Percentiles rank a stretch among this genome's conserved stretches.
Evolutionary conservation across 75 land plant genomes (phyloP).

Genomic region (Pinus albicaulis): DNA sequence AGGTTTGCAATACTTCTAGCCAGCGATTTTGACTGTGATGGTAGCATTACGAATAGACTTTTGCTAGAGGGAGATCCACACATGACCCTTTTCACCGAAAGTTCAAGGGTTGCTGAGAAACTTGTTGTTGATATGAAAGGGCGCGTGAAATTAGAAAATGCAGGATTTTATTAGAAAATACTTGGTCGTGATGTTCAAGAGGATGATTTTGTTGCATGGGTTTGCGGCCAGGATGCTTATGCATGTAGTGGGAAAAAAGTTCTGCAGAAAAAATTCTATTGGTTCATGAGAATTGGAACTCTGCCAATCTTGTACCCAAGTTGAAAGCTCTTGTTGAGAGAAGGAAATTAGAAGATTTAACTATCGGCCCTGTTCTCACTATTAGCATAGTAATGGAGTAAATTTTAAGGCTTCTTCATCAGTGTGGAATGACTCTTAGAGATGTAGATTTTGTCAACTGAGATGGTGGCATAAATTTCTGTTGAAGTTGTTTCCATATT

Average conservation of each 20-base stretch:
- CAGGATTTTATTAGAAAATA: slow-evolving; percentile 99
- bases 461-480: too few species aligned
- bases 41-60: too few species aligned
- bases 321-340: slow-evolving; percentile 72
- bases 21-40: too few species aligned
- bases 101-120: slow-evolving; percentile 94
- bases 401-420: too few species aligned
- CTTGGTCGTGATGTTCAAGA: slow-evolving; percentile 97
- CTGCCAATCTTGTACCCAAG: slow-evolving; percentile 51
- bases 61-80: slow-evolving; percentile 91
- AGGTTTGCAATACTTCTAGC: too few species aligned
- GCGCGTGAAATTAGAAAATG: slow-evolving; percentile 94
- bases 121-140: slow-evolving; percentile 87
- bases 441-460: too few species aligned
- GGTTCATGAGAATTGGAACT: slow-evolving; percentile 95
- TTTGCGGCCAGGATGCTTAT: slow-evolving; percentile 99
- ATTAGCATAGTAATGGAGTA: too few species aligned
- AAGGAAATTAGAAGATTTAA: slow-evolving; percentile 90
- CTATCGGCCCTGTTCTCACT: slow-evolving; percentile 96
- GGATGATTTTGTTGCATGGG: slow-evolving; percentile 99
- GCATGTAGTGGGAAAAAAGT: slow-evolving; percentile 99
- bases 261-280: slow-evolving; percentile 96
- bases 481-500: too few species aligned
- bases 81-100: slow-evolving; percentile 96
- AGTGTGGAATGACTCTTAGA: too few species aligned